Percentiles rank a stretch among this genome's conserved stretches.
phyloP scores from a whole-genome alignment of 139 green algal species.

The Picochlorum sp. region DNA sequence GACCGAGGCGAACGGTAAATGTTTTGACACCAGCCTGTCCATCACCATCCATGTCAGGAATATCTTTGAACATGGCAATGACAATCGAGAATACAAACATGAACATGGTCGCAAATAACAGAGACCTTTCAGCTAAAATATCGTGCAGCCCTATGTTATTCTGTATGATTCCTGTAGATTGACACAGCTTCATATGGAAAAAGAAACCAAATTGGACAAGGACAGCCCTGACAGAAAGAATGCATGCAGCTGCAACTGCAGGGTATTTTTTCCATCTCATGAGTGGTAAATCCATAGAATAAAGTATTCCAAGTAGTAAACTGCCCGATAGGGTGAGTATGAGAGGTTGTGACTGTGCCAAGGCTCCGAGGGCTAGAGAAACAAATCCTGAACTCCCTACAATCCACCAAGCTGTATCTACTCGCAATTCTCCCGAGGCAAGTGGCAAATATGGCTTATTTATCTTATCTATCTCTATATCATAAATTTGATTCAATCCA shows the following conservation, averaged over 20 bases:
- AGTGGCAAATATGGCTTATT: slow-evolving; percentile 98
- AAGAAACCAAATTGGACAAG: slow-evolving; percentile 85
- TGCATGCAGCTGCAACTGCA: slow-evolving; percentile 71
- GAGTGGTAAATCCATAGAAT: slow-evolving; percentile 77
- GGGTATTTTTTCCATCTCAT: slow-evolving; percentile 89
- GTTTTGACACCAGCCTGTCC: slow-evolving; percentile 57
- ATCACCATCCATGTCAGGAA: slow-evolving; percentile 85
- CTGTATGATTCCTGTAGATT: not conserved
- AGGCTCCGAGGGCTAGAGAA: slow-evolving; percentile 30
- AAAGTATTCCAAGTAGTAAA: slow-evolving; percentile 75
- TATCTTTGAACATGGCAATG: slow-evolving; percentile 97
- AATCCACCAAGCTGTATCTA: slow-evolving; percentile 29
- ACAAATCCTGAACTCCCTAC: slow-evolving; percentile 10
- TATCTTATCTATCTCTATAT: slow-evolving; percentile 47
- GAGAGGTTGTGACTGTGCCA: slow-evolving; percentile 41
- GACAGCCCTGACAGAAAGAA: slow-evolving; percentile 65
- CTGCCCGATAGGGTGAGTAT: slow-evolving; percentile 62
- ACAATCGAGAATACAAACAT: slow-evolving; percentile 89
- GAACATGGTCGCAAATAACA: slow-evolving; percentile 69
- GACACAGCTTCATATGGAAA: slow-evolving; percentile 55
- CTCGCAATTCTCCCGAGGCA: slow-evolving; percentile 72
- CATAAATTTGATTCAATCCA: slow-evolving; percentile 54
- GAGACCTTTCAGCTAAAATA: slow-evolving; percentile 30
- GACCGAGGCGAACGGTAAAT: slow-evolving; percentile 73
- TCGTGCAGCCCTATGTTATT: slow-evolving; percentile 26